Evolutionary conservation across 352 stramenopile genomes (phyloP).

Genomic region (Phytophthora megakarya): DNA sequence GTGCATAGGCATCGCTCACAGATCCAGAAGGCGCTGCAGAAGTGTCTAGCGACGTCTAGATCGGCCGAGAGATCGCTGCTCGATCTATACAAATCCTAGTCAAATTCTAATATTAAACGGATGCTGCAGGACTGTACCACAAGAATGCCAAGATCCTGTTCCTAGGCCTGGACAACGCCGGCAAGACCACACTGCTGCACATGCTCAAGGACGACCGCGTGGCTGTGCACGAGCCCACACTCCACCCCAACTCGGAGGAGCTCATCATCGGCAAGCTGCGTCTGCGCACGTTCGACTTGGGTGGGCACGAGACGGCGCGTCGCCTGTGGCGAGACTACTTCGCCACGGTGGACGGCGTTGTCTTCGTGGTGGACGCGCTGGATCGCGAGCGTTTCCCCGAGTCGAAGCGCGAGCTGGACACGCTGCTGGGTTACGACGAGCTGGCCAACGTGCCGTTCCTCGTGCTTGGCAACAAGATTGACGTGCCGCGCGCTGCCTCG

Average conservation of each 20-base stretch:
- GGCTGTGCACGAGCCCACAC: slow-evolving; percentile 95
- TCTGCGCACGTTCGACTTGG: slow-evolving; percentile 99
- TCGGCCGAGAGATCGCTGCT: not conserved
- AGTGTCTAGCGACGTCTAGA: slow-evolving; percentile 2
- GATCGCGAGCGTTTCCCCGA: slow-evolving; percentile 99
- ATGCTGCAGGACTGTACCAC: slow-evolving; percentile 95
- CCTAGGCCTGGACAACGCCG: slow-evolving; percentile 99
- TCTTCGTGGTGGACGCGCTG: slow-evolving; percentile 99
- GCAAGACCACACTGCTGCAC: slow-evolving; percentile 99
- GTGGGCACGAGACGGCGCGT: slow-evolving; percentile 97
- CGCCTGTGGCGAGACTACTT: slow-evolving; percentile 99
- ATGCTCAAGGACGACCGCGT: slow-evolving; percentile 99
- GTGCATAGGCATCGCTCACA: not conserved
- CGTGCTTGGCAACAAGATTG: slow-evolving; percentile 99
- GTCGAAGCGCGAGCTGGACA: slow-evolving; percentile 98
- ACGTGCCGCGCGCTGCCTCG: slow-evolving; percentile 96
- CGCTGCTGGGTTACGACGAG: slow-evolving; percentile 97
- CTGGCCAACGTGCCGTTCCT: slow-evolving; percentile 98
- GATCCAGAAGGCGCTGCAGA: not conserved
- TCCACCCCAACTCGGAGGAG: slow-evolving; percentile 96
- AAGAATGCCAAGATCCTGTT: slow-evolving; percentile 99
- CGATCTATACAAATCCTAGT: slow-evolving; percentile 22
- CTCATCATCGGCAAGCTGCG: slow-evolving; percentile 97
- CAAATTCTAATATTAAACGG: not conserved
- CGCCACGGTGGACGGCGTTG: slow-evolving; percentile 98